phyloP scores from a whole-genome alignment of 2,329 filamentous ascomycete genomes.

The Lecanosticta acicola region DNA sequence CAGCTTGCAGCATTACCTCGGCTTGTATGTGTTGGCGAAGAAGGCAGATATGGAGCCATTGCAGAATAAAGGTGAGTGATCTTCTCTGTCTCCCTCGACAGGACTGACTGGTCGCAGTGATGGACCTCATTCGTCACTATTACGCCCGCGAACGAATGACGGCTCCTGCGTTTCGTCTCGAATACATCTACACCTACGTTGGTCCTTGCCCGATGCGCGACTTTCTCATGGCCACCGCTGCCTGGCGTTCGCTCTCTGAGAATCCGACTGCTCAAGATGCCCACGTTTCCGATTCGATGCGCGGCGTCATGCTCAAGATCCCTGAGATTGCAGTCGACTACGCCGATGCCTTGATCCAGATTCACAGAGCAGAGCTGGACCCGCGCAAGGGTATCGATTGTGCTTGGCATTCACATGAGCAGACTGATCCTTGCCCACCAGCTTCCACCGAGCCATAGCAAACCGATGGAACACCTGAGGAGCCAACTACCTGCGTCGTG shows the following conservation, averaged over 20 bases:
- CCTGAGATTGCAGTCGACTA: conserved; percentile 29
- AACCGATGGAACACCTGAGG: conserved; percentile 11
- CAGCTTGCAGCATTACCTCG: conserved; percentile 31
- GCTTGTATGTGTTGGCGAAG: conserved; percentile 30
- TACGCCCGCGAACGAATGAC: conserved; percentile 31
- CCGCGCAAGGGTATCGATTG: conserved; percentile 28
- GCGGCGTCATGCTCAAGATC: conserved; percentile 22
- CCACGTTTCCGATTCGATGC: conserved; percentile 25
- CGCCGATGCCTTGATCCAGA: conserved; percentile 23
- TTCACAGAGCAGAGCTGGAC: conserved; percentile 28
- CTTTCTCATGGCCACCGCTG: conserved; percentile 32
- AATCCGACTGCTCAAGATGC: conserved; percentile 9
- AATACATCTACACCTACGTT: conserved; percentile 33
- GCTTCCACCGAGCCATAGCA: conserved; percentile 18
- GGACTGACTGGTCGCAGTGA: conserved; percentile 18
- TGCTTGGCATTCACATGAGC: conserved; percentile 28
- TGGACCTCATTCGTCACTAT: conserved; percentile 32
- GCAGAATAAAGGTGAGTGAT: conserved; percentile 26
- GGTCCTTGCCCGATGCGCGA: conserved; percentile 27
- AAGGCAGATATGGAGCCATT: conserved; percentile 28
- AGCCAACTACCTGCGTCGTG: neutral
- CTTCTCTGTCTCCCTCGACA: neutral
- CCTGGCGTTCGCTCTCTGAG: conserved; percentile 28
- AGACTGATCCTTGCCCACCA: conserved; percentile 9
- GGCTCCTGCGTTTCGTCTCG: conserved; percentile 33